These are phyloP conservation scores for Jimgerdemannia flammicorona DNA, from an alignment of 192 early-diverging fungal genomes.

Conservation along the genomic window DNA sequence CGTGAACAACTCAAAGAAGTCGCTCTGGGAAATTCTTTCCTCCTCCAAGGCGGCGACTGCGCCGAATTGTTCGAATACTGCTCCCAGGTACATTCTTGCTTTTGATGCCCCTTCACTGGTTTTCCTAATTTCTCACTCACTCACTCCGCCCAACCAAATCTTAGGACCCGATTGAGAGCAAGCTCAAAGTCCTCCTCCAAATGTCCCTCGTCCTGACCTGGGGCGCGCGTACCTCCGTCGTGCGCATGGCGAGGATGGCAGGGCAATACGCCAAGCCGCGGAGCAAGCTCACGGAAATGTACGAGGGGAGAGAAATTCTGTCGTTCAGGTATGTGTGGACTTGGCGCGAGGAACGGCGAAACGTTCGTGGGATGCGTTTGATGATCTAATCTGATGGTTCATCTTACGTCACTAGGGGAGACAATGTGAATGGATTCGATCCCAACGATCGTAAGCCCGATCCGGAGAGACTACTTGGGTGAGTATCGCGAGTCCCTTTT, in stretches of 20 bases:
- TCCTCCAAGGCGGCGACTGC: conserved; percentile 98
- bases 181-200: conserved; percentile 95
- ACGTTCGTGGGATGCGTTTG: too few relatives aligned
- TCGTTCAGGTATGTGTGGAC: conserved; percentile 59
- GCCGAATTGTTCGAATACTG: conserved; percentile 99
- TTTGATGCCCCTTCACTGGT: neutral
- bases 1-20: conserved; percentile 82
- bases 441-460: conserved; percentile 82
- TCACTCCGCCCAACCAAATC: neutral
- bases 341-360: neutral
- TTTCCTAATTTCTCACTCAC: neutral
- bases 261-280: conserved; percentile 99
- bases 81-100: conserved; percentile 53
- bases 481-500: neutral
- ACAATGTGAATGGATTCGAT: conserved; percentile 97
- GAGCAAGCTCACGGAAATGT: conserved; percentile 84
- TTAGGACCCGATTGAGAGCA: conserved; percentile 85
- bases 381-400: neutral
- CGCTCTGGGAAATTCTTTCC: conserved; percentile 86
- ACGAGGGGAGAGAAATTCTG: conserved; percentile 76
- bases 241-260: conserved; percentile 97
- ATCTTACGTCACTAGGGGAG: conserved; percentile 54
- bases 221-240: conserved; percentile 90
- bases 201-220: conserved; percentile 95
- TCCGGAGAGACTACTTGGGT: conserved; percentile 85